phyloP scores from a whole-genome alignment of 257 asterid species.

The Scutellaria barbata region DNA sequence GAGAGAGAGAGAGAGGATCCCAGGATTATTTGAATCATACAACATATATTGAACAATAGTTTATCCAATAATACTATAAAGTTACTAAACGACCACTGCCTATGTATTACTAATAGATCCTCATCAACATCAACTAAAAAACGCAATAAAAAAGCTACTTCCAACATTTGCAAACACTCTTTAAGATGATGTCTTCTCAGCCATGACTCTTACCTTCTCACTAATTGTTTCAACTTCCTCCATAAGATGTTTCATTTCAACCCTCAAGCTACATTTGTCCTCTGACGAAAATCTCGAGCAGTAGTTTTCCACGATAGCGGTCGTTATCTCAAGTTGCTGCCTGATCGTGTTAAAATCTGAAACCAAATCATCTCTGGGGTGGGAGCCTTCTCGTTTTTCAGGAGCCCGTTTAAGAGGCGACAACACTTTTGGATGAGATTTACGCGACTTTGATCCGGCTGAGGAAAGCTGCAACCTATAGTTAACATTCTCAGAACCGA shows the following conservation, averaged over 20 bases:
- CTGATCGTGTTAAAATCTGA: constrained; percentile 31
- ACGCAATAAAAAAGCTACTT: background rate
- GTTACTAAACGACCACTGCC: constrained; percentile 10
- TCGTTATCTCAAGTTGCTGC: constrained; percentile 40
- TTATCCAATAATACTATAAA: constrained; percentile 1
- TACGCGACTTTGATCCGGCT: constrained; percentile 29
- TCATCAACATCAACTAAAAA: constrained; percentile 20
- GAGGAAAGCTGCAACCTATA: constrained; percentile 45
- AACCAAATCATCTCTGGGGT: constrained; percentile 35
- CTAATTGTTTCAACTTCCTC: constrained; percentile 37
- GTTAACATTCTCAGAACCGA: constrained; percentile 44
- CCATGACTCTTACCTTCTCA: constrained; percentile 46
- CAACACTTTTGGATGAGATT: constrained; percentile 30
- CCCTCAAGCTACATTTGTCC: constrained; percentile 43
- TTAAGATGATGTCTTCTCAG: constrained; percentile 39
- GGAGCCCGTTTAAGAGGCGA: constrained; percentile 30
- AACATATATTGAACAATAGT: background rate
- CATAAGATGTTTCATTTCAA: constrained; percentile 39
- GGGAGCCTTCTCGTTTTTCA: constrained; percentile 22
- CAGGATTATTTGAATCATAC: constrained; percentile 1
- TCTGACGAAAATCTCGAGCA: constrained; percentile 31
- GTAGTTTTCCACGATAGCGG: constrained; percentile 36
- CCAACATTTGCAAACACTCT: background rate
- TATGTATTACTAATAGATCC: constrained; percentile 30
- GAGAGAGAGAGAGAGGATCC: no score